phyloP scores from a whole-genome alignment of 2,329 filamentous ascomycete species.

The Exophiala sideris region DNA sequence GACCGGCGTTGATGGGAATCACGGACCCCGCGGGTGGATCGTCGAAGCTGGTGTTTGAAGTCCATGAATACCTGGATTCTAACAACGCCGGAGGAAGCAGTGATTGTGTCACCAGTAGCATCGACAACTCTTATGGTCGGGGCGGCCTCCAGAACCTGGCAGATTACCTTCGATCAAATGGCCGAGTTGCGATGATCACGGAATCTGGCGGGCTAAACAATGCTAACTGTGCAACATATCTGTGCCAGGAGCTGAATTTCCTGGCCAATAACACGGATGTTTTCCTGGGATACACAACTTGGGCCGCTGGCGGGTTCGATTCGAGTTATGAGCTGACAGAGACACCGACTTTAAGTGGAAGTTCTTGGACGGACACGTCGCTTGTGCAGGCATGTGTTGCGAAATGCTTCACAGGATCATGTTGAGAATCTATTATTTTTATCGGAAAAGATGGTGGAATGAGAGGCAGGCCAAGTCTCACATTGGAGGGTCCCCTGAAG shows the following conservation, averaged over 20 bases:
- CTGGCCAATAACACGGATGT: constrained; percentile 35
- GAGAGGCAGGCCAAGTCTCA: no score
- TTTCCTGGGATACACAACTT: constrained; percentile 39
- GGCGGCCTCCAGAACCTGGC: constrained; percentile 45
- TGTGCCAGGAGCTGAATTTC: constrained; percentile 35
- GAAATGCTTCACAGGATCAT: constrained; percentile 6
- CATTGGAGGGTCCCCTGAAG: no score
- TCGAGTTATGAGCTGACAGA: constrained; percentile 27
- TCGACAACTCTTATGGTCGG: constrained; percentile 33
- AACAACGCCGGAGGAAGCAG: constrained; percentile 55
- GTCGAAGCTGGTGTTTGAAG: constrained; percentile 55
- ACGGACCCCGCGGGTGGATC: constrained; percentile 59
- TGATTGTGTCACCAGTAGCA: constrained; percentile 54
- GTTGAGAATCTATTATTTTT: background rate
- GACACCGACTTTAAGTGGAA: constrained; percentile 21
- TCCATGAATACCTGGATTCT: constrained; percentile 60
- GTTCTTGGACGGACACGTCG: constrained; percentile 19
- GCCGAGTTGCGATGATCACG: constrained; percentile 50
- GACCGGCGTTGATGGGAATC: constrained; percentile 51
- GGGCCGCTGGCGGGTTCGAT: constrained; percentile 38
- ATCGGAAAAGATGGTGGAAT: no score
- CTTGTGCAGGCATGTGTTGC: constrained; percentile 16
- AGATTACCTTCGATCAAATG: constrained; percentile 46
- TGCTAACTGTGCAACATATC: constrained; percentile 32
- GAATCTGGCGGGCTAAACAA: constrained; percentile 48